These are phyloP conservation scores for Naganishia antarctica DNA, from an alignment of 768 basidiomycete genomes.

Conservation along the genomic window DNA sequence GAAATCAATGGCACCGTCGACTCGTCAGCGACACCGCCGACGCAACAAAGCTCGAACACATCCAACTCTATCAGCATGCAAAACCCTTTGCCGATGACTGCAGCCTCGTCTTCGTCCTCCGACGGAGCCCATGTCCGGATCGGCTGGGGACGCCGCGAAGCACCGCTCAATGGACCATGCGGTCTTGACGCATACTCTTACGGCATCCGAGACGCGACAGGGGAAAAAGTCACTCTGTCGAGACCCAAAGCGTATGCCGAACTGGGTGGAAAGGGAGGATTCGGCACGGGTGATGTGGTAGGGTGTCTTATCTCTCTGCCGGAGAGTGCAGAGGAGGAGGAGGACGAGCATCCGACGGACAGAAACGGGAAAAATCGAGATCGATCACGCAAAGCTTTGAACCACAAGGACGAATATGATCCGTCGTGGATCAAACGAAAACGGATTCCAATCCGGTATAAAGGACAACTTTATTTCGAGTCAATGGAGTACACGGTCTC, in stretches of 20 bases:
- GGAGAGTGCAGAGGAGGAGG: not conserved
- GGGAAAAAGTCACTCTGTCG: constrained; percentile 83
- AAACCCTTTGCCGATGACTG: no score
- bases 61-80: no score
- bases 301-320: constrained; percentile 93
- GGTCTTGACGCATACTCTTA: constrained; percentile 93
- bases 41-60: no score
- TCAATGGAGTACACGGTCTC: constrained; percentile 77
- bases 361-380: not conserved
- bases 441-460: constrained; percentile 88
- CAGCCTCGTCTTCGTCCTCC: no score
- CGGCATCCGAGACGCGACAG: constrained; percentile 81
- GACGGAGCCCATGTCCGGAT: constrained; percentile 80
- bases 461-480: constrained; percentile 96
- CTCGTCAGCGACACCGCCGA: no score
- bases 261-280: constrained; percentile 57
- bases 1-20: no score
- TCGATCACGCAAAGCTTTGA: not conserved
- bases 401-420: constrained; percentile 59
- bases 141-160: constrained; percentile 88
- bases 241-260: constrained; percentile 67
- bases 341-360: no score
- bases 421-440: constrained; percentile 79
- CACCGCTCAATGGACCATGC: constrained; percentile 84
- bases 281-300: constrained; percentile 76